Base-by-base conservation (phyloP, 768 basidiomycete species). In the Boletus sp. region DNA sequence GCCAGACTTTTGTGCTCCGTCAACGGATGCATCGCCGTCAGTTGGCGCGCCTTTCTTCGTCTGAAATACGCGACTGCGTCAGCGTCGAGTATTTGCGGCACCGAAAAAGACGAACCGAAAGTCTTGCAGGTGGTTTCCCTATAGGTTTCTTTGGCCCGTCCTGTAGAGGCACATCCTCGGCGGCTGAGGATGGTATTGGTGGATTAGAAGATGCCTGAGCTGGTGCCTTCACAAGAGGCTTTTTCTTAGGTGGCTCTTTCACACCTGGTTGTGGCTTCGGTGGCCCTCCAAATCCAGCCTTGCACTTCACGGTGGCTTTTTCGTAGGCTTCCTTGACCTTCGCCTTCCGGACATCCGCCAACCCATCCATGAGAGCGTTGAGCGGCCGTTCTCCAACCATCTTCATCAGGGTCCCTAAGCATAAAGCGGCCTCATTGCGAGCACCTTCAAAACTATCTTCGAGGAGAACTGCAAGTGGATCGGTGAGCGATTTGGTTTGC, bases 261-360 rank as follows among this genome's bases (percentile, higher is more conserved):
- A 75, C 57, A 5, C 71, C 56, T 0, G 73, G 61, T 3, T 67
- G 62, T 4, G 68, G 63, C 49, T 78, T 80, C 4, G 83, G 71
- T 29, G 85, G 77, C 3, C 81, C 79, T 37, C 78, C 73, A 44
- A 76, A 77, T 8, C 88, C 87, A 8, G 79, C 76, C 73, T 92
- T 95, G 65, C 87, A 91, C 71, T 92, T 96, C 40, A 98, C 91
- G n/a, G 85, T 85, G 4, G 93, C 94, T 64, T 89, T 93, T 56
- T 92, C 94, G 62, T 84, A 91, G 1, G 92, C 91, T 68, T 98
- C 97, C 72, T 90, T 95, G 52, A 99, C 92, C 75, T 98, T 99
- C 3, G 79, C 80, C 73, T 92, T 94, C 61, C 94, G 80, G 20
- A 96, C 78, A 64, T 98, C 94, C 17, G 91, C 86, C 55, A 98